Conservation (phyloP, 371 early-diverging fungal genomes). For the Rhizopus sp. region DNA sequence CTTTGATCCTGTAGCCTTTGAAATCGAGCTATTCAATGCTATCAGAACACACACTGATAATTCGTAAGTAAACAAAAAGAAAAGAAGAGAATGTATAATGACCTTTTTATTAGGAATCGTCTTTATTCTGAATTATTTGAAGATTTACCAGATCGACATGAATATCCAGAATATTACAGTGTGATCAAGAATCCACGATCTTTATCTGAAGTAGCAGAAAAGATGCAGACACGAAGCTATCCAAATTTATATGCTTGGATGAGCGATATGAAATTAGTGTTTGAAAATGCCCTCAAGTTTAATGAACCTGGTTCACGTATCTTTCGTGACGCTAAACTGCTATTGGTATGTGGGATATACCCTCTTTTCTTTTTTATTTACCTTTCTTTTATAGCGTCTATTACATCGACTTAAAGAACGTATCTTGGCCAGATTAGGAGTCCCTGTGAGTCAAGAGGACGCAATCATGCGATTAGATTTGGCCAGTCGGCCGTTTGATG, state of each 20-base stretch:
- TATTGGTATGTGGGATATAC: constrained; percentile 37
- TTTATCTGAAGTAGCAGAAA: constrained; percentile 53
- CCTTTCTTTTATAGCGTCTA: constrained; percentile 31
- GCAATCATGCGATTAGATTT: constrained; percentile 32
- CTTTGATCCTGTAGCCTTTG: constrained; percentile 42
- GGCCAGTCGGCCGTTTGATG: constrained; percentile 33
- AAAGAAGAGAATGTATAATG: not conserved
- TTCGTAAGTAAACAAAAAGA: constrained; percentile 26
- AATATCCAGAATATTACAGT: constrained; percentile 92
- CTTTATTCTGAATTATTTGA: constrained; percentile 76
- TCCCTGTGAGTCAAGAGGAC: constrained; percentile 40
- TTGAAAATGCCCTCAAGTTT: constrained; percentile 77
- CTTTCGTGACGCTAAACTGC: constrained; percentile 65
- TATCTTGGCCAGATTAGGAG: constrained; percentile 29
- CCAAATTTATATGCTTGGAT: constrained; percentile 66
- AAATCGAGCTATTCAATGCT: constrained; percentile 43
- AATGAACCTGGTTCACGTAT: constrained; percentile 76
- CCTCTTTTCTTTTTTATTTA: not conserved
- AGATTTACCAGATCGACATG: constrained; percentile 70
- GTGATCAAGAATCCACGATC: constrained; percentile 81
- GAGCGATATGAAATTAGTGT: constrained; percentile 65
- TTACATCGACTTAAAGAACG: constrained; percentile 46
- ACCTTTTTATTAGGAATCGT: constrained; percentile 51
- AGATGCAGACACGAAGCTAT: constrained; percentile 59
- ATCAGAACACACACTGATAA: constrained; percentile 46